These are phyloP conservation scores for Coemansia sp. DNA, from an alignment of 192 early-diverging fungal species.

Conservation along the genomic window DNA sequence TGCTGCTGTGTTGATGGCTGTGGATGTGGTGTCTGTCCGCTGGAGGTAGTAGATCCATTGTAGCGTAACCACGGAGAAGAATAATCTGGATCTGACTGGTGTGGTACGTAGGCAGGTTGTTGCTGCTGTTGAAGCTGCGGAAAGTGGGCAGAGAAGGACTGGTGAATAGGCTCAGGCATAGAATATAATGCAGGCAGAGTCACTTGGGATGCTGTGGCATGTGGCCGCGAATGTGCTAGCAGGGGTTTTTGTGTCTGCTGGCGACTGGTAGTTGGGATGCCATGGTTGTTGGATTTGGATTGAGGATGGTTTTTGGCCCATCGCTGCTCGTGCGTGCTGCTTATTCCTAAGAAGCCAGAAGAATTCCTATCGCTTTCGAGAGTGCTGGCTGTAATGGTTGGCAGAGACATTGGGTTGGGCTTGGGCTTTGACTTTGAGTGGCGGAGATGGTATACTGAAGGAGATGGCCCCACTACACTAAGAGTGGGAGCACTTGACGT, in stretches of 20 bases:
- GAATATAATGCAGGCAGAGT: too few species aligned
- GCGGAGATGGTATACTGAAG: slow-evolving; percentile 6
- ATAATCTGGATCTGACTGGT: neutral
- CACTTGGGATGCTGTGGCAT: too few species aligned
- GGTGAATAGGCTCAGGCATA: too few species aligned
- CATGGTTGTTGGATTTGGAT: neutral
- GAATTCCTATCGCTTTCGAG: slow-evolving; percentile 20
- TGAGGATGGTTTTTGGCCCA: slow-evolving; percentile 3
- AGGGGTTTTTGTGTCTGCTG: neutral
- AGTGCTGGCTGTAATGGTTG: neutral
- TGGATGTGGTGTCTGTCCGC: slow-evolving; percentile 3
- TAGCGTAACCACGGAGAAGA: neutral
- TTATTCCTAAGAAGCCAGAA: slow-evolving; percentile 15
- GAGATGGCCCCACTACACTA: neutral
- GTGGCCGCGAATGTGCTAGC: neutral
- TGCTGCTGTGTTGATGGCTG: neutral
- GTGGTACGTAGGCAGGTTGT: neutral
- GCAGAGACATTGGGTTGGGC: neutral
- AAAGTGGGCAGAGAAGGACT: too few species aligned
- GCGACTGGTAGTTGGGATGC: neutral
- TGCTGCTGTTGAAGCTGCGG: slow-evolving; percentile 20
- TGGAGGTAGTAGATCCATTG: neutral
- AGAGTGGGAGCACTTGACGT: slow-evolving; percentile 7
- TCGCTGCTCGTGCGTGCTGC: slow-evolving; percentile 19
- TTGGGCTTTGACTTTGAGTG: neutral